Conservation (phyloP, 1,284 basidiomycete species). For the Irpex sp. region DNA sequence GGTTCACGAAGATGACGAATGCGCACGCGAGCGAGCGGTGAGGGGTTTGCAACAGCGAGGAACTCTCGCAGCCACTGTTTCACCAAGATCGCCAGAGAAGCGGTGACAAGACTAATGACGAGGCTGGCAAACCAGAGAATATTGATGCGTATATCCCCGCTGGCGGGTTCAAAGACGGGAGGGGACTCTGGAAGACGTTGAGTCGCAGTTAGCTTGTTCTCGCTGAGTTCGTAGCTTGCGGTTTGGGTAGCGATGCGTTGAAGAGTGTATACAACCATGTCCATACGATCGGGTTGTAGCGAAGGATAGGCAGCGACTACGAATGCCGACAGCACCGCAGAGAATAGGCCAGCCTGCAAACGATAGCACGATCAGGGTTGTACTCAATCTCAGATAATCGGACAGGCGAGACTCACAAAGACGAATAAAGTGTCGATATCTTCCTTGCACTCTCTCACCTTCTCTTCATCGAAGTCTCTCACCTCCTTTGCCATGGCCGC, state of each 20-base stretch:
- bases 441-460: conserved; percentile 9
- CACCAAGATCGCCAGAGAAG: conserved; percentile 5
- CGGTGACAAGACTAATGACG: neutral
- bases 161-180: neutral
- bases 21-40: neutral
- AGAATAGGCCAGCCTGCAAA: conserved; percentile 1
- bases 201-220: neutral
- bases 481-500: conserved; percentile 6
- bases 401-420: conserved; percentile 15
- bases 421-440: conserved; percentile 16
- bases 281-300: neutral
- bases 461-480: conserved; percentile 4
- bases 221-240: neutral
- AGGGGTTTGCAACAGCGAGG: neutral
- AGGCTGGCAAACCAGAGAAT: conserved; percentile 8
- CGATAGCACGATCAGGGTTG: neutral
- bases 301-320: neutral
- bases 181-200: neutral
- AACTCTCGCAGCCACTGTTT: conserved; percentile 11
- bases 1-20: conserved; percentile 1
- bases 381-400: too few relatives aligned
- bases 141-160: neutral
- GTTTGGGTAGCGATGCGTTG: conserved; percentile 1
- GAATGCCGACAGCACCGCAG: neutral
- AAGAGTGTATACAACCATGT: neutral